Conservation (phyloP, 192 early-diverging fungal genomes). For the Entomortierella parvispora region DNA sequence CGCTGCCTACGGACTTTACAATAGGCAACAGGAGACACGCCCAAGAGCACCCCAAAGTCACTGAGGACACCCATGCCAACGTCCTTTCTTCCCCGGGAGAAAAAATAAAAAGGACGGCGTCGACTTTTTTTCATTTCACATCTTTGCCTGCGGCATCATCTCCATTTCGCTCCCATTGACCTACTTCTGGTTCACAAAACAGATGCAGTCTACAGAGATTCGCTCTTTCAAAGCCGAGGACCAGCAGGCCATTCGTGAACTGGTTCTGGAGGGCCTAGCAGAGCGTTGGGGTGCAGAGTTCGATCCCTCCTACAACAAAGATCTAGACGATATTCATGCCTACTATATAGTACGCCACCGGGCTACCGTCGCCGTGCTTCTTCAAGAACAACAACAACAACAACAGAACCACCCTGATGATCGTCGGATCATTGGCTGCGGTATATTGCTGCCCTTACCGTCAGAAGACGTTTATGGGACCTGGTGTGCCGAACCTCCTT, state of each 20-base stretch:
- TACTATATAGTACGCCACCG: slow-evolving; percentile 26
- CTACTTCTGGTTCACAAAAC: not conserved
- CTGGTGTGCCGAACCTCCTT: slow-evolving; percentile 20
- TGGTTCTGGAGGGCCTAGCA: slow-evolving; percentile 27
- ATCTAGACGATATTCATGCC: slow-evolving; percentile 31
- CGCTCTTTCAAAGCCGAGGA: slow-evolving; percentile 32
- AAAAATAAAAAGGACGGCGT: no score
- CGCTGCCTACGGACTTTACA: no score
- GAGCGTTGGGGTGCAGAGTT: slow-evolving; percentile 39
- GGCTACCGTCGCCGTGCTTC: slow-evolving; percentile 28
- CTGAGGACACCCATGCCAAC: no score
- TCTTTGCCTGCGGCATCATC: no score
- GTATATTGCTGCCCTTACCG: slow-evolving; percentile 40
- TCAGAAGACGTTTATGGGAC: slow-evolving; percentile 33
- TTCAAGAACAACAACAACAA: not conserved
- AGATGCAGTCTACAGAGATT: slow-evolving; percentile 18
- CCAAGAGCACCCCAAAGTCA: no score
- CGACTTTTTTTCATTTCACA: no score
- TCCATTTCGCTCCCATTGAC: no score
- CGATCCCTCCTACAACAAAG: slow-evolving; percentile 32
- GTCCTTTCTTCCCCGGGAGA: no score
- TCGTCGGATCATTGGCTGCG: slow-evolving; percentile 19
- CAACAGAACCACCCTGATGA: not conserved
- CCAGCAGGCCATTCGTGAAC: slow-evolving; percentile 22
- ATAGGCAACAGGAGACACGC: no score